phyloP scores from a whole-genome alignment of 139 green algal genomes.

The Spirogloea muscicola region DNA sequence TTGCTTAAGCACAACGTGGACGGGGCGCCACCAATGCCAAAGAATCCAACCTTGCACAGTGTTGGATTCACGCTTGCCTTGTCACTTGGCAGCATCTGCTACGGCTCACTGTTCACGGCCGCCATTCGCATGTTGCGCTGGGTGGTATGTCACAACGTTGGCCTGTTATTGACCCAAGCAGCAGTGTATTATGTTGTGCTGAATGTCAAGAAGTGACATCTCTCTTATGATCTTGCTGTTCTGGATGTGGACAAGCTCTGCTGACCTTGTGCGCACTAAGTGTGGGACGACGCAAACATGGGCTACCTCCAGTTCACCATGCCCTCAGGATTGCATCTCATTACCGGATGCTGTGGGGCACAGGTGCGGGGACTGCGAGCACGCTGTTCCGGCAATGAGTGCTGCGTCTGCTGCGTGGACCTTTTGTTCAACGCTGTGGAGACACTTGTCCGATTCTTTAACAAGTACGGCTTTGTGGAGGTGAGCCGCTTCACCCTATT shows the following conservation, averaged over 20 bases:
- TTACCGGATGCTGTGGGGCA: too few relatives aligned
- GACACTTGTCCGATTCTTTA: constrained; percentile 33
- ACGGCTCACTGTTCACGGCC: constrained; percentile 36
- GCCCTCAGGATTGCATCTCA: too few relatives aligned
- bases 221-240: too few relatives aligned
- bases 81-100: constrained; percentile 39
- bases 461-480: constrained; percentile 37
- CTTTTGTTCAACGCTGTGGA: constrained; percentile 10
- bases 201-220: too few relatives aligned
- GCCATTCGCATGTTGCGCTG: constrained; percentile 13
- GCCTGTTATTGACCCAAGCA: too few relatives aligned
- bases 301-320: too few relatives aligned
- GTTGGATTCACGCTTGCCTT: constrained; percentile 16
- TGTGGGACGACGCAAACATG: too few relatives aligned
- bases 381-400: constrained; percentile 10
- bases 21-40: not conserved
- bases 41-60: constrained; percentile 10
- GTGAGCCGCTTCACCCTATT: not conserved
- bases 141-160: too few relatives aligned
- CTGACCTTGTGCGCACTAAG: too few relatives aligned
- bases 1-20: constrained; percentile 6
- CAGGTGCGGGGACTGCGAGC: constrained; percentile 25
- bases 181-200: too few relatives aligned
- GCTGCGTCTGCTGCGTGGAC: constrained; percentile 22
- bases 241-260: too few relatives aligned